Evolutionary conservation across 2,329 filamentous ascomycete species (phyloP).

Genomic region (Calonectria fujianensis): DNA sequence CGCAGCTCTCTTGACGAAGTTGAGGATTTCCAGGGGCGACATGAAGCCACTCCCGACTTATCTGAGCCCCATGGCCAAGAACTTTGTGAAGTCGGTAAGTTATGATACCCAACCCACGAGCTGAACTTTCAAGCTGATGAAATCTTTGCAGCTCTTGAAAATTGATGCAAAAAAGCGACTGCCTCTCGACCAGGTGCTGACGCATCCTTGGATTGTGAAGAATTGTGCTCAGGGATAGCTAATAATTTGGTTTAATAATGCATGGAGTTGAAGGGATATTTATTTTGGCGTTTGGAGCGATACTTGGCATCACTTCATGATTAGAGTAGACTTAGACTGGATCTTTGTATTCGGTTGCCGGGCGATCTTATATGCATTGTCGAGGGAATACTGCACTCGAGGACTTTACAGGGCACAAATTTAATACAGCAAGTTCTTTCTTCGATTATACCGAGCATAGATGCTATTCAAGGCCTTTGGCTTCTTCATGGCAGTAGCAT

Average conservation of each 20-base stretch:
- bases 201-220: conserved; percentile 52
- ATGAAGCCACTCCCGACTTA: conserved; percentile 48
- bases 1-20: conserved; percentile 42
- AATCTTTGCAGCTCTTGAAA: conserved; percentile 44
- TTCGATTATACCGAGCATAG: no score
- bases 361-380: not conserved
- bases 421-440: not conserved
- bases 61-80: conserved; percentile 44
- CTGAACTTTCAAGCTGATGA: not conserved
- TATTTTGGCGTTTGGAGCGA: not conserved
- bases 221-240: conserved; percentile 34
- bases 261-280: not conserved
- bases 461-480: not conserved
- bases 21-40: conserved; percentile 46
- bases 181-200: conserved; percentile 42
- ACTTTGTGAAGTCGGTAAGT: conserved; percentile 41
- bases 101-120: not conserved
- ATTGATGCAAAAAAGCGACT: conserved; percentile 47
- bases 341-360: no score
- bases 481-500: conserved; percentile 27
- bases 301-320: not conserved
- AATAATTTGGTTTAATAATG: not conserved
- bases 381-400: not conserved
- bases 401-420: not conserved
- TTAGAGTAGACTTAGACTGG: not conserved